Evolutionary conservation across 345 rosid genomes (phyloP), one percentile per base, ranked within the genome.

Genomic region (Aethionema arabicum): DNA sequence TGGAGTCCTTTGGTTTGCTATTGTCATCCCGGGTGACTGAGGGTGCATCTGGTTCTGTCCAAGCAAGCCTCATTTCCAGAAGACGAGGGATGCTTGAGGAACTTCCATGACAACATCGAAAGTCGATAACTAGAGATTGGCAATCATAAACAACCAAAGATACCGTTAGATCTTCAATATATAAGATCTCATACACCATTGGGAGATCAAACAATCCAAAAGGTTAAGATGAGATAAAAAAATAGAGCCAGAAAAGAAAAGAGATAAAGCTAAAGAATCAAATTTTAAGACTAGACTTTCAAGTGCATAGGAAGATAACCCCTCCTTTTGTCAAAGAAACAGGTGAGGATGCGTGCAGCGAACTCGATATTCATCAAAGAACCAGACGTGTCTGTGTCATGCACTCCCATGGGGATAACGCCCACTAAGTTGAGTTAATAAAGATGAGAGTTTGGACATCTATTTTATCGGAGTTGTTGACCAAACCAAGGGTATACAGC

Each of bases 1-100:
- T 85, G 53, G 87, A 88, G 62, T 85, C 86, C 66, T 88, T 85
- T 11, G 83, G 78, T 74, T 79, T 88, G 76, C 57, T 65, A 51
- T 85, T 88, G 73, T 83, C 92, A 51, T 88, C 96, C 0, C n/a
- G n/a, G n/a, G n/a, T n/a, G n/a, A 21, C 27, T 21, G 27, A 21
- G 27, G 27, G 27, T 21, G 27, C 27, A 21, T 21, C 27, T 21
- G 38, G 38, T 5, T 5, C 8, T 35, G 38, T 4, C 7, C 45
- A 2, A 41, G 45, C 45, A 41, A 41, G 38, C 45, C 45, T 41
- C 45, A 43, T 43, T 43, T 43, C 47, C 15, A 43, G 47, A 11
- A 43, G 47, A 43, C 1, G 14, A 43, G 47, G 47, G 15, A 43
- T 1, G 4, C 11, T 9, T 5, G 14, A 43, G 47, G 47, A 13